Percentiles rank a stretch among this genome's conserved stretches.
phyloP scores from a whole-genome alignment of 139 green algal species.

The Haematococcus sp. region DNA sequence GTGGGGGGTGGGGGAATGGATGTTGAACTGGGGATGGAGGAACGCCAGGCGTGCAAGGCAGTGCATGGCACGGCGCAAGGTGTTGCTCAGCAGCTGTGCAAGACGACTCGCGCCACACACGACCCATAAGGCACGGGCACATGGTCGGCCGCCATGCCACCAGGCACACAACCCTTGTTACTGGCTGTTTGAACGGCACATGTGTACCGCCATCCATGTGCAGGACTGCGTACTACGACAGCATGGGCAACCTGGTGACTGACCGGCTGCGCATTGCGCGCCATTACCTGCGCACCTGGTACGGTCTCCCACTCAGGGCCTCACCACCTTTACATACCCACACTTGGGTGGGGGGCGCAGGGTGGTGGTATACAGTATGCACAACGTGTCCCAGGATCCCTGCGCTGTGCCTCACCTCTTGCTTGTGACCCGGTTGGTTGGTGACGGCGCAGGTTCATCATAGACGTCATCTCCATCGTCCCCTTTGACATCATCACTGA shows the following conservation, averaged over 20 bases:
- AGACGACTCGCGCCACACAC: too few relatives aligned
- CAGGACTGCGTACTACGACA: constrained; percentile 37
- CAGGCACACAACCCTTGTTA: neutral
- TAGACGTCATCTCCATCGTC: constrained; percentile 46
- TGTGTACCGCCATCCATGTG: neutral
- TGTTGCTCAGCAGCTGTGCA: neutral
- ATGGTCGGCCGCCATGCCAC: too few relatives aligned
- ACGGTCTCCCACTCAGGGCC: neutral
- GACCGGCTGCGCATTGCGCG: constrained; percentile 29
- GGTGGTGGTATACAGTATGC: too few relatives aligned
- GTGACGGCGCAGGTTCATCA: constrained; percentile 21
- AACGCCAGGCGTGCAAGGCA: too few relatives aligned
- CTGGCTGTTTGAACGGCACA: too few relatives aligned
- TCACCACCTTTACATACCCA: too few relatives aligned
- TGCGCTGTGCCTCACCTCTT: too few relatives aligned
- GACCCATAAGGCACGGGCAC: too few relatives aligned
- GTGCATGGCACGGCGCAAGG: neutral
- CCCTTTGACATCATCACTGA: constrained; percentile 42
- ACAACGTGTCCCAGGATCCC: too few relatives aligned
- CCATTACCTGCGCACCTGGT: constrained; percentile 27
- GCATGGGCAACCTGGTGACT: constrained; percentile 28
- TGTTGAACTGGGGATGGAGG: too few relatives aligned
- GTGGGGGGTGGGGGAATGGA: too few relatives aligned
- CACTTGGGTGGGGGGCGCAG: too few relatives aligned
- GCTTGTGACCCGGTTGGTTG: neutral